Percentiles rank a stretch among this genome's conserved stretches.
phyloP scores from a whole-genome alignment of 129 eudicot genomes.

The Helianthus tuberosus region DNA sequence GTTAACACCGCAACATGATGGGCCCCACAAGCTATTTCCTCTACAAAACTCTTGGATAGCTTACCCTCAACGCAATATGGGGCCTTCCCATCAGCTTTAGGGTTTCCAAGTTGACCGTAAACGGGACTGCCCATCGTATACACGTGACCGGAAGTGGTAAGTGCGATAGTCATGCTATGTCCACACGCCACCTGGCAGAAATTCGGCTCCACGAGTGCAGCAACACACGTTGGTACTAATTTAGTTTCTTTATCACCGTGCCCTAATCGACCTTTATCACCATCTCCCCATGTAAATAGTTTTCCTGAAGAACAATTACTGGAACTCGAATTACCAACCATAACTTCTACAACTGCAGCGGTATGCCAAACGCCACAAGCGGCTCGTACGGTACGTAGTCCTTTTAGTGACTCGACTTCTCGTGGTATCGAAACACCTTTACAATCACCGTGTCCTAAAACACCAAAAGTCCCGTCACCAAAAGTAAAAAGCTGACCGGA shows the following conservation, averaged over 20 bases:
- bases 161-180: slow-evolving; percentile 62
- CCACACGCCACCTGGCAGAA: slow-evolving; percentile 89
- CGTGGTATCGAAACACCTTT: slow-evolving; percentile 47
- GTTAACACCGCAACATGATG: slow-evolving; percentile 92
- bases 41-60: slow-evolving; percentile 56
- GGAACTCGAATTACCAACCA: slow-evolving; percentile 38
- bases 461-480: slow-evolving; percentile 96
- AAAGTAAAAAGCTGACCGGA: slow-evolving; percentile 81
- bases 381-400: slow-evolving; percentile 59
- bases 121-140: slow-evolving; percentile 83
- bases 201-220: slow-evolving; percentile 50
- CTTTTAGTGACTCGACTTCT: slow-evolving; percentile 80
- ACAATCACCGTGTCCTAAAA: slow-evolving; percentile 83
- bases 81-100: slow-evolving; percentile 55
- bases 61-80: slow-evolving; percentile 64
- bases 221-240: slow-evolving; percentile 62
- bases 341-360: slow-evolving; percentile 80
- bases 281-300: slow-evolving; percentile 95
- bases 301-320: slow-evolving; percentile 59
- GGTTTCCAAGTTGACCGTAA: slow-evolving; percentile 69
- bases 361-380: slow-evolving; percentile 99
- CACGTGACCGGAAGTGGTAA: slow-evolving; percentile 68
- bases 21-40: slow-evolving; percentile 91
- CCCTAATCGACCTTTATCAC: slow-evolving; percentile 86
- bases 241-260: slow-evolving; percentile 75